Conservation (phyloP, 208 protist genomes). For the Kentomonas sorsogonicus region DNA sequence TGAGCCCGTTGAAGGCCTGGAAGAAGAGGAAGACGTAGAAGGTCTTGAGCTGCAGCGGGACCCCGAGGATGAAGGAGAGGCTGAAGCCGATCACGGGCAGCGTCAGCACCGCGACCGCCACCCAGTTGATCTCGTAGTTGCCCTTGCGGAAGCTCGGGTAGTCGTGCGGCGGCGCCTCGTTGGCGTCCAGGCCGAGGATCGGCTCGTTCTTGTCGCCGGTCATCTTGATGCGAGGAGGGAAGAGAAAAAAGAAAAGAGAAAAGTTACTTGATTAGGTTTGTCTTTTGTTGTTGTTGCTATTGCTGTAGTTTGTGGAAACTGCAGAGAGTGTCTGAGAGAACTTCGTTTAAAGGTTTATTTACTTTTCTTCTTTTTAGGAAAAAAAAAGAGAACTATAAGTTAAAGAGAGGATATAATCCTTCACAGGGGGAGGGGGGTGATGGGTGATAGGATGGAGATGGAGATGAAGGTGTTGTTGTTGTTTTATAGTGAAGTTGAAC, state of each 20-base stretch:
- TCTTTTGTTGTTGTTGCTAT: too few relatives aligned
- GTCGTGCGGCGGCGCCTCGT: constrained; percentile 33
- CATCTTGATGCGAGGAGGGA: neutral
- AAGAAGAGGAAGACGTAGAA: constrained; percentile 54
- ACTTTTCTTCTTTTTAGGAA: neutral
- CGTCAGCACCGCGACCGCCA: constrained; percentile 58
- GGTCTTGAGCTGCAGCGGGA: constrained; percentile 70
- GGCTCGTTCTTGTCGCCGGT: constrained; percentile 11
- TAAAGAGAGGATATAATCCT: neutral
- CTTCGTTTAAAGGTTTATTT: constrained; percentile 1
- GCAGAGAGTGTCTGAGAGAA: too few relatives aligned
- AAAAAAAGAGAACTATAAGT: constrained; percentile 9
- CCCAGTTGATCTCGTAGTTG: constrained; percentile 78
- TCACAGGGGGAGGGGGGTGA: too few relatives aligned
- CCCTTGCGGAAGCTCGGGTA: constrained; percentile 49
- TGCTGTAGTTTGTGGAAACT: too few relatives aligned
- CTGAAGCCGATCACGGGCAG: constrained; percentile 36
- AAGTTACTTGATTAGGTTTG: neutral
- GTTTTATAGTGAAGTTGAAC: too few relatives aligned
- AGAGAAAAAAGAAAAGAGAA: constrained; percentile 8
- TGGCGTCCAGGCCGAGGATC: constrained; percentile 12
- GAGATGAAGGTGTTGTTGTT: too few relatives aligned
- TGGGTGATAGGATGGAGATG: too few relatives aligned
- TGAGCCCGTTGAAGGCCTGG: constrained; percentile 80
- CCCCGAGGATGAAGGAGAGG: constrained; percentile 26